phyloP scores from a whole-genome alignment of 2,329 filamentous ascomycete genomes.

The Capronia americana region DNA sequence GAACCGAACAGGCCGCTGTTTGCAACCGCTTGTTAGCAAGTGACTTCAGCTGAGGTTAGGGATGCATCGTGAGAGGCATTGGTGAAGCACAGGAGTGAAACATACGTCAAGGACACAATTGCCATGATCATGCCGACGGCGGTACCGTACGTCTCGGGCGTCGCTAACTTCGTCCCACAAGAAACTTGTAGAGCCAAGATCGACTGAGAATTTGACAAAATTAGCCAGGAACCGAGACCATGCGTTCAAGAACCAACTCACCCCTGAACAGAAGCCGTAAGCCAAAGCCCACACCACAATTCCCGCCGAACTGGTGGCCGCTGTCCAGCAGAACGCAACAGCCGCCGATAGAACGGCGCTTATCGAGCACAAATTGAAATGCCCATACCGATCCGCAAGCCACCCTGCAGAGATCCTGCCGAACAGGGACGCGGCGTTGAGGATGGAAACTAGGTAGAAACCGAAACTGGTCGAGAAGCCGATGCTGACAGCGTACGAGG shows the following conservation, averaged over 20 bases:
- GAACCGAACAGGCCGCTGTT: constrained; percentile 49
- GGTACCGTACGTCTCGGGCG: constrained; percentile 48
- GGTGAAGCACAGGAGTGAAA: constrained; percentile 3
- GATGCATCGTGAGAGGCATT: neutral
- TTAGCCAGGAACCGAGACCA: constrained; percentile 1
- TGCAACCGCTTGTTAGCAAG: neutral
- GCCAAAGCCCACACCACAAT: constrained; percentile 44
- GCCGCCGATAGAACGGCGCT: constrained; percentile 41
- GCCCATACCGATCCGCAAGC: constrained; percentile 45
- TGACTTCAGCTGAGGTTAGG: neutral
- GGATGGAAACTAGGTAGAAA: constrained; percentile 43
- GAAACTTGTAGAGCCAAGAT: constrained; percentile 56
- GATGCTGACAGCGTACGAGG: constrained; percentile 40
- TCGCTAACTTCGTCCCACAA: constrained; percentile 53
- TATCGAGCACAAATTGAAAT: constrained; percentile 42
- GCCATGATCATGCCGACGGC: constrained; percentile 54
- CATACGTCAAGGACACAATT: constrained; percentile 53
- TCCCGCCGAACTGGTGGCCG: constrained; percentile 37
- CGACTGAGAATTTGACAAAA: constrained; percentile 43
- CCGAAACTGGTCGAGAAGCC: constrained; percentile 40
- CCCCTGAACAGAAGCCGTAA: constrained; percentile 46
- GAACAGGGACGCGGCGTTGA: constrained; percentile 45
- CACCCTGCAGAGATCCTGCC: constrained; percentile 47
- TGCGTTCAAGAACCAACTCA: constrained; percentile 1
- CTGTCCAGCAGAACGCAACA: constrained; percentile 43